Base-by-base conservation (phyloP, 75 land plant genomes). In the Cunninghamia lanceolata region DNA sequence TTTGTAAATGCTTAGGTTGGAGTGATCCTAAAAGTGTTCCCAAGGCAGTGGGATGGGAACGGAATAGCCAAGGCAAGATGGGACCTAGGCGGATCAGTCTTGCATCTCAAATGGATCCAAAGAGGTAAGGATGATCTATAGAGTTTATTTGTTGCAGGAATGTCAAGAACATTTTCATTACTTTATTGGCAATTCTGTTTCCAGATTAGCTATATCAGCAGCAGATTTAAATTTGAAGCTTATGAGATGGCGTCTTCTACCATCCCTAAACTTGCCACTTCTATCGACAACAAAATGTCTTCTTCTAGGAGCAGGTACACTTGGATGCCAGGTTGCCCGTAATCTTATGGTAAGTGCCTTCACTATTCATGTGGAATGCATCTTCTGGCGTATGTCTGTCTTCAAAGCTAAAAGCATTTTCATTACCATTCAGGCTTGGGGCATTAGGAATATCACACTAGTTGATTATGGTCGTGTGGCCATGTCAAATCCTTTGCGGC, bases 291-390 rank as follows among this genome's bases (percentile, higher is more conserved):
- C 93, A n/a, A 95, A 93, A 90, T 98, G 99, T 82, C 94, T 98
- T 78, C 95, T 98, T 66, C 84, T 98, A 46, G 99, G 99, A 82
- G 99, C 98, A 54, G 99, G 99, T 86, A 98, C 99, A 80, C 99
- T 98, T 91, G 99, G 99, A 40, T 98, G 99, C 83, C 94, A 98
- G 86, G 99, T 98, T 87, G 94, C 99, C 87, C 95, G 99, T 16
- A 88, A 93, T 89, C 96, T 98, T 32, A 91, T 97, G 99, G 99
- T 97, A 85, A 87, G 99, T 75, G 79, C 30, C 68, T 1, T 80
- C 30, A 35, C 28, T 53, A 32, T 17, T 34, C 59, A 45, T 35
- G 52, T 15, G 25, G 42, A 50, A 42, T 56, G 73, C 54, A 68
- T 52, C 76, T 35, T 79, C 43, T 52, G 1, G 19, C 19, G n/a